Base-by-base conservation (phyloP, 2,329 filamentous ascomycete genomes). In the Lasiodiplodia hormozganensis region DNA sequence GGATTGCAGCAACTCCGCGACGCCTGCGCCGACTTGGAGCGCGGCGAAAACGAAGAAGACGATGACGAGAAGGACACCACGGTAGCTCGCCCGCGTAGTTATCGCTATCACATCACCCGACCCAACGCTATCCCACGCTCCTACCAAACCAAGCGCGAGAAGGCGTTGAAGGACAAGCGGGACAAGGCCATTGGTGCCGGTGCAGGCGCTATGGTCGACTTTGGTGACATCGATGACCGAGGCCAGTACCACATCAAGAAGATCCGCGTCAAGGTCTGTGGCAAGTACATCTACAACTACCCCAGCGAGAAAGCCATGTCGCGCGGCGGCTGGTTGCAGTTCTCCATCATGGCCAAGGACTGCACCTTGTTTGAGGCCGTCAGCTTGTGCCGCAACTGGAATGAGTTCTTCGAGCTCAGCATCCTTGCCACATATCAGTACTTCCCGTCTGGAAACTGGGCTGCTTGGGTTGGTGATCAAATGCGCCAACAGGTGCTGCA, bases 201-300 rank as follows among this genome's bases (percentile, higher is more conserved):
- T 68, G 71, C 36, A 5, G 66, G 75, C 12, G 72, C 74, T 4
- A 67, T 74, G 7, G 70, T 81, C 38, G 76, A 80, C 68, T 78
- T 83, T 60, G 80, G 78, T 16, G 73, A 80, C 5, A 73, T 79
- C 21, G 73, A 79, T 6, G 73, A 79, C 56, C 72, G 78, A 52
- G 73, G 72, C 36, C 70, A 76, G 34, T 77, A 77, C 60, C 69
- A 74, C 38, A 74, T 72, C 57, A 78, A 76, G 68, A 83, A 79
- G 67, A 82, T 82, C 70, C 80, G 80, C 62, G 80, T 86, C 67
- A 82, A 78, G 64, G 75, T 86, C 11, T 86, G 82, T 65, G 83
- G 84, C 12, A 80, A 78, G 54, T 81, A 77, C 65, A 85, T 86
- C 71, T 85, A 83, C 77, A 85, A 85, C 73, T 85, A 86, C 70